Evolutionary conservation across 352 stramenopile species (phyloP), one percentile per base, ranked within the genome.

Genomic region (Globisporangium spinosum): DNA sequence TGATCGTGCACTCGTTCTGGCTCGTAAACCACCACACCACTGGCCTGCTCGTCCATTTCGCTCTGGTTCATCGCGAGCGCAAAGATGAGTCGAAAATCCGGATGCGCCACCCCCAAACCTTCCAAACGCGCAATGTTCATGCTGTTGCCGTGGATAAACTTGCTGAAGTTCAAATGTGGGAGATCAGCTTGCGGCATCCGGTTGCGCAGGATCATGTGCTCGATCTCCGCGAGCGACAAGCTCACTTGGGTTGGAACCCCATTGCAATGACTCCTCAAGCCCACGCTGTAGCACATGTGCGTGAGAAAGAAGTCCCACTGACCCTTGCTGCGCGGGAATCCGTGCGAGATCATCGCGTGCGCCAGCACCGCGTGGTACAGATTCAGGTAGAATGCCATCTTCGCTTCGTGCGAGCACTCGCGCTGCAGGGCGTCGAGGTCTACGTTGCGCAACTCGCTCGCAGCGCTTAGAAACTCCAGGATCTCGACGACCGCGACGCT

Each of bases 61-160:
- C 63, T 47, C 25, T 87, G 82, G 45, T 91, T 85, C 72, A 89
- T 75, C 15, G 87, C 73, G 7, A 96, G 62, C 17, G 85, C 88
- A 29, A 96, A 78, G 63, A 78, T 88, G 2, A 94, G 45, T 2
- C 88, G 85, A 58, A 96, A 96, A 70, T 96, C 88, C 3, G 86
- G 86, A 56, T 93, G 85, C 2, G 65, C 58, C 5, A 95, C 32
- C 0, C 76, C 82, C 10, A 90, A 76, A 3, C 64, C 65, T 7
- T 60, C 55, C 0, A 90, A 61, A 22, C 49, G 22, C 20, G 62
- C 47, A 34, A 22, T 53, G n/a, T 59, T 23, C 34, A 53, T 25
- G 32, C 13, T 38, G 35, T 32, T 40, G 43, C 60, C 6, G 22
- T 38, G 22, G 3, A 63, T 20, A 15, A 35, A 45, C 8, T 58